phyloP scores from a whole-genome alignment of 306 rosid species.

The Sechiopsis laciniata region DNA sequence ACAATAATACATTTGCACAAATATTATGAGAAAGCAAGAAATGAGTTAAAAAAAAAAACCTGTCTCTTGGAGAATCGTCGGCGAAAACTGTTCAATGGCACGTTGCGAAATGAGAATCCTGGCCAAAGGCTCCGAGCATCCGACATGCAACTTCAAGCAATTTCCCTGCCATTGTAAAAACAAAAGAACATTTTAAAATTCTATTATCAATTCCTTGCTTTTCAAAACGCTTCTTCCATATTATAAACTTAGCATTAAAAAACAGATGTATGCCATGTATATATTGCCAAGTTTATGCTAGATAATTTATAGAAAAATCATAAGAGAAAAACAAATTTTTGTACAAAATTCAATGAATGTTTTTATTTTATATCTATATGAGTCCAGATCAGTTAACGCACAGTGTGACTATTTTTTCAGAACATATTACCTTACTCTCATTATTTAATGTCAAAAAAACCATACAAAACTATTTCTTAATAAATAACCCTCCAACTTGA shows the following conservation, averaged over 20 bases:
- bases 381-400: no score
- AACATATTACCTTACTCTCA: no score
- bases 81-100: conserved; percentile 48
- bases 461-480: no score
- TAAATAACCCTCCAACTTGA: no score
- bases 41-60: not conserved
- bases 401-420: no score
- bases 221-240: not conserved
- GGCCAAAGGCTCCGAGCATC: conserved; percentile 71
- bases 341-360: not conserved
- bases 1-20: not conserved
- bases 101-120: conserved; percentile 57
- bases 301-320: not conserved
- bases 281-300: not conserved
- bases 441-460: no score
- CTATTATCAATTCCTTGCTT: not conserved
- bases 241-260: not conserved
- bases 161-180: conserved; percentile 50
- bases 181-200: not conserved
- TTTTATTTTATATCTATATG: not conserved
- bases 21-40: not conserved
- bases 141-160: conserved; percentile 72
- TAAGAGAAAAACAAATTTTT: not conserved
- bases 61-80: not conserved
- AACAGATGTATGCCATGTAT: not conserved